These are phyloP conservation scores for Thermothielavioides terrestris DNA, from an alignment of 495 filamentous ascomycete genomes.

Conservation along the genomic window DNA sequence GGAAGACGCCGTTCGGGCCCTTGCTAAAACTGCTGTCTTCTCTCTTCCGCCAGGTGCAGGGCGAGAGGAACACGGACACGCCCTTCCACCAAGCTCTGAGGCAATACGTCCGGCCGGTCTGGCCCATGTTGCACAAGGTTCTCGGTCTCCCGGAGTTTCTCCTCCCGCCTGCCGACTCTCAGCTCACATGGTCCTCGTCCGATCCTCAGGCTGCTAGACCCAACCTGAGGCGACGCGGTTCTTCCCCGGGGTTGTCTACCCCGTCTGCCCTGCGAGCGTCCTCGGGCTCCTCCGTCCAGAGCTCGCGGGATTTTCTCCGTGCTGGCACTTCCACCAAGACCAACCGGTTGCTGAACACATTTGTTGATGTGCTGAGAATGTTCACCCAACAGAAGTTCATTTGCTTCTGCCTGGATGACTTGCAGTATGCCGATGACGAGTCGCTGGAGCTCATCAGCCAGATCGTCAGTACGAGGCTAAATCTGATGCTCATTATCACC, in stretches of 20 bases:
- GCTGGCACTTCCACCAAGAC: constrained; percentile 61
- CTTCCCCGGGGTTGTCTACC: constrained; percentile 32
- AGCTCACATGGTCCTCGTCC: constrained; percentile 14
- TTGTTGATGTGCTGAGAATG: constrained; percentile 72
- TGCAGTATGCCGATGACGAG: constrained; percentile 82
- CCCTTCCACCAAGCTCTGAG: constrained; percentile 71
- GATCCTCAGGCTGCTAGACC: constrained; percentile 16
- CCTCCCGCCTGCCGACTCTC: constrained; percentile 35
- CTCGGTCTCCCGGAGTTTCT: constrained; percentile 73
- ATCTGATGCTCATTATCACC: constrained; percentile 68
- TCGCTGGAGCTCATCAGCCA: constrained; percentile 69
- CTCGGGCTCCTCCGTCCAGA: constrained; percentile 34
- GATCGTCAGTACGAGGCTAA: constrained; percentile 62
- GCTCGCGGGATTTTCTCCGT: constrained; percentile 61
- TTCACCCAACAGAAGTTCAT: constrained; percentile 72
- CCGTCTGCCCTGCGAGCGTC: constrained; percentile 5
- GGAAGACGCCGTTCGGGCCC: constrained; percentile 73
- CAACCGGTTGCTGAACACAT: constrained; percentile 72
- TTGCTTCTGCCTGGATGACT: constrained; percentile 74
- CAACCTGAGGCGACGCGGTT: constrained; percentile 29
- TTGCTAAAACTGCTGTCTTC: constrained; percentile 72
- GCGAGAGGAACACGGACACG: constrained; percentile 75
- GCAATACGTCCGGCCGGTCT: constrained; percentile 63
- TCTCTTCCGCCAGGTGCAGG: constrained; percentile 83
- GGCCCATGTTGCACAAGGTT: constrained; percentile 67